Evolutionary conservation across 2,329 filamentous ascomycete genomes (phyloP).

Genomic region (Phaeosphaeria sp.): DNA sequence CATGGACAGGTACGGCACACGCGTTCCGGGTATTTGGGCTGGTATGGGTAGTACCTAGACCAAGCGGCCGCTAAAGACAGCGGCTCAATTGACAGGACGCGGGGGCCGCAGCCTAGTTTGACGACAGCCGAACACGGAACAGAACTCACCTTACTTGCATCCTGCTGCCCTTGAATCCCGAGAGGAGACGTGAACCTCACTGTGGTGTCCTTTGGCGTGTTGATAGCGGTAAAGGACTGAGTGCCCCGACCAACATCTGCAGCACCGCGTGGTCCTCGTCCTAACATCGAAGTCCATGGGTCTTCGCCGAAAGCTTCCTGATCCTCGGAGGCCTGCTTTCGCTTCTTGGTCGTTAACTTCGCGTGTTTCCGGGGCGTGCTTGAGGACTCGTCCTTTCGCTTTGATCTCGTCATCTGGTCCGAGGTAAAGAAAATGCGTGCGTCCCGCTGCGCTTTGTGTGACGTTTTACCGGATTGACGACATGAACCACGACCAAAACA

Average conservation of each 20-base stretch:
- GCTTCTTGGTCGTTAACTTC: not conserved
- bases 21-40: not conserved
- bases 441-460: not conserved
- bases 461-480: not conserved
- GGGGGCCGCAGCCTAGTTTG: constrained; percentile 18
- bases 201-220: not conserved
- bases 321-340: not conserved
- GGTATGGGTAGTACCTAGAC: constrained; percentile 6
- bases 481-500: not conserved
- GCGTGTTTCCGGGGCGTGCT: not conserved
- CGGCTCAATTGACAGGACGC: constrained; percentile 12
- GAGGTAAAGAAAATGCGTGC: not conserved
- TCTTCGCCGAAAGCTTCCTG: constrained; percentile 1
- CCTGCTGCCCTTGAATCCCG: not conserved
- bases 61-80: constrained; percentile 15
- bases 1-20: constrained; percentile 3
- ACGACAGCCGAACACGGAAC: constrained; percentile 19
- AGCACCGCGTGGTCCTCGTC: not conserved
- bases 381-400: not conserved
- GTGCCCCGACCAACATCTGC: not conserved
- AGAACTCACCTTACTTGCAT: constrained; percentile 6
- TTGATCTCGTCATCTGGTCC: constrained; percentile 16
- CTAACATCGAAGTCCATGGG: constrained; percentile 1
- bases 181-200: not conserved
- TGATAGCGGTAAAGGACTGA: not conserved